These are phyloP conservation scores for Ophiostoma australiae DNA, from an alignment of 2,329 filamentous ascomycete genomes.

Conservation along the genomic window DNA sequence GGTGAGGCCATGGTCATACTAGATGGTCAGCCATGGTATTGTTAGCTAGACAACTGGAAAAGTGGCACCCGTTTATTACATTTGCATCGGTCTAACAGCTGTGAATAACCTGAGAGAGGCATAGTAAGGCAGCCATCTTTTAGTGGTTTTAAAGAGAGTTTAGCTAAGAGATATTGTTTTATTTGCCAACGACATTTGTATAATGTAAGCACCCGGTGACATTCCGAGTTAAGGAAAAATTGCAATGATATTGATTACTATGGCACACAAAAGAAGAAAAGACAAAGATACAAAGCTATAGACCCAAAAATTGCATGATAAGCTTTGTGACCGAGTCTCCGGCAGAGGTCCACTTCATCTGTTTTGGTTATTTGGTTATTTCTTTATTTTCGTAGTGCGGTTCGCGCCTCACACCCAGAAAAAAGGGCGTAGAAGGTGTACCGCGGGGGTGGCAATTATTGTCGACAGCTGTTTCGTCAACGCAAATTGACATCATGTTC, in stretches of 20 bases:
- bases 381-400: background rate
- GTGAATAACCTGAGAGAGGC: no score
- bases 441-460: background rate
- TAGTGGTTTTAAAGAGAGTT: no score
- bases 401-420: background rate
- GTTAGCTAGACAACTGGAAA: background rate
- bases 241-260: constrained; percentile 27
- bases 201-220: background rate
- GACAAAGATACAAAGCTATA: constrained; percentile 12
- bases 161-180: background rate
- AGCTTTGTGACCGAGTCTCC: background rate
- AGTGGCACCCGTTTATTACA: no score
- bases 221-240: background rate
- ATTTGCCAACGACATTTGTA: background rate
- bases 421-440: background rate
- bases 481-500: background rate
- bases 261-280: constrained; percentile 27
- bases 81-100: no score
- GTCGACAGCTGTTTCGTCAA: background rate
- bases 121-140: background rate
- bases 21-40: background rate
- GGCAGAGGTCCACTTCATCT: constrained; percentile 4
- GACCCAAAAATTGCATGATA: background rate
- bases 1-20: constrained; percentile 37
- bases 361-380: constrained; percentile 6